Percentiles rank a stretch among this genome's conserved stretches.
Evolutionary conservation across 1,284 basidiomycete species (phyloP).

Genomic region (Melampsora americana): DNA sequence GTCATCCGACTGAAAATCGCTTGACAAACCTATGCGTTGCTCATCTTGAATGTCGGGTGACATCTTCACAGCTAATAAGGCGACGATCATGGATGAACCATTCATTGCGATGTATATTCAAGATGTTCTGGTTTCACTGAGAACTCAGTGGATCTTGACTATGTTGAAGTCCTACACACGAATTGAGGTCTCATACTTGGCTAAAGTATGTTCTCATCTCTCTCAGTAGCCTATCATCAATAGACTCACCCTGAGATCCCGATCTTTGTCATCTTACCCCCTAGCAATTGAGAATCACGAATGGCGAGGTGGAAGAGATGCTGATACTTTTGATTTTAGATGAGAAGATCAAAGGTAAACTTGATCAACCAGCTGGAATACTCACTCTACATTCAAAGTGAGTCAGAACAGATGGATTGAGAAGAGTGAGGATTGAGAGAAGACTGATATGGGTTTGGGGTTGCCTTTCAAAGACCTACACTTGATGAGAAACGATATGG

Average conservation of each 20-base stretch:
- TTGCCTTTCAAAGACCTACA: slow-evolving; percentile 64
- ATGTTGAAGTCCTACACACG: slow-evolving; percentile 52
- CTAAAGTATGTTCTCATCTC: slow-evolving; percentile 26
- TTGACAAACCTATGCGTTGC: background rate
- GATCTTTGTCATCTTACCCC: background rate
- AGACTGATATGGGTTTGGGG: slow-evolving; percentile 23
- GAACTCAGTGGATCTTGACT: slow-evolving; percentile 53
- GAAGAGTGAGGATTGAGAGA: slow-evolving; percentile 19
- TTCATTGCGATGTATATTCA: slow-evolving; percentile 53
- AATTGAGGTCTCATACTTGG: slow-evolving; percentile 49
- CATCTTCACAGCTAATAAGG: slow-evolving; percentile 47
- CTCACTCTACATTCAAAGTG: slow-evolving; percentile 70
- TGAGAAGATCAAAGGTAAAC: slow-evolving; percentile 86
- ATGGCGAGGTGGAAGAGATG: slow-evolving; percentile 83
- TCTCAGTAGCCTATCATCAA: too few species aligned
- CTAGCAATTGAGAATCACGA: slow-evolving; percentile 86
- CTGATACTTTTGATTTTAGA: slow-evolving; percentile 91
- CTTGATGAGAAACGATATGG: slow-evolving; percentile 77
- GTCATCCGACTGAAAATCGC: slow-evolving; percentile 43
- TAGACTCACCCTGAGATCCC: background rate
- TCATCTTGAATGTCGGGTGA: background rate
- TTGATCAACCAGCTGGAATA: slow-evolving; percentile 90
- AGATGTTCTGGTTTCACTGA: slow-evolving; percentile 51
- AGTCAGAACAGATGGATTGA: background rate
- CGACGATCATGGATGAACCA: slow-evolving; percentile 52